These are phyloP conservation scores for Pulveroboletus sp. DNA, from an alignment of 768 basidiomycete genomes.

Conservation along the genomic window DNA sequence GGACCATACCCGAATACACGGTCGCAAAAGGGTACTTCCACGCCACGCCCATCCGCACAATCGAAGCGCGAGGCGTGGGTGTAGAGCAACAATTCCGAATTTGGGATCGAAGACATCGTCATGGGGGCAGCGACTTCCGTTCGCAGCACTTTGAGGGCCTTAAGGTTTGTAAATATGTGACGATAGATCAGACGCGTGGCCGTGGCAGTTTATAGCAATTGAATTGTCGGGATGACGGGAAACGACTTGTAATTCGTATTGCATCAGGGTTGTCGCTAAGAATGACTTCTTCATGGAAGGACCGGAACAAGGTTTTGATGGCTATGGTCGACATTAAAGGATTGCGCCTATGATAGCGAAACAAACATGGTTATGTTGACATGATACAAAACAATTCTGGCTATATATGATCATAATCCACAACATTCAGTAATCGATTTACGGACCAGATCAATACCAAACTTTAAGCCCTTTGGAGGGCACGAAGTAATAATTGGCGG, in stretches of 20 bases:
- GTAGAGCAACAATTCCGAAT: background rate
- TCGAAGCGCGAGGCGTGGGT: conserved; percentile 2
- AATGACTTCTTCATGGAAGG: background rate
- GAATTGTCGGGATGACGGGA: background rate
- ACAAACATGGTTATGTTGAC: background rate
- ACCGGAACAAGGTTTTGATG: background rate
- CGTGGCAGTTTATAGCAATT: background rate
- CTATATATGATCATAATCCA: conserved; percentile 31
- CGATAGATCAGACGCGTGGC: too few species aligned
- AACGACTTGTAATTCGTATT: background rate
- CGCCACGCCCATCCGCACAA: conserved; percentile 6
- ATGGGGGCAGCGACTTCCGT: background rate
- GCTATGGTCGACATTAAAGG: background rate
- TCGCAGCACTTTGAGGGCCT: too few species aligned
- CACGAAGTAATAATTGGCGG: conserved; percentile 56
- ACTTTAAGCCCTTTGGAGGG: conserved; percentile 45
- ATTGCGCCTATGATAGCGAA: background rate
- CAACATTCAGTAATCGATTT: conserved; percentile 59
- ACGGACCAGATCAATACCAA: conserved; percentile 57
- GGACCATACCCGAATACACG: background rate
- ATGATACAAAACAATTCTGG: background rate
- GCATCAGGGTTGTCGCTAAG: conserved; percentile 5
- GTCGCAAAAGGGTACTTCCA: background rate
- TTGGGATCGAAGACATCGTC: background rate
- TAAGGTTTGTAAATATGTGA: too few species aligned